Evolutionary conservation across 371 early-diverging fungal genomes (phyloP).

Genomic region (Rhizopus sp.): DNA sequence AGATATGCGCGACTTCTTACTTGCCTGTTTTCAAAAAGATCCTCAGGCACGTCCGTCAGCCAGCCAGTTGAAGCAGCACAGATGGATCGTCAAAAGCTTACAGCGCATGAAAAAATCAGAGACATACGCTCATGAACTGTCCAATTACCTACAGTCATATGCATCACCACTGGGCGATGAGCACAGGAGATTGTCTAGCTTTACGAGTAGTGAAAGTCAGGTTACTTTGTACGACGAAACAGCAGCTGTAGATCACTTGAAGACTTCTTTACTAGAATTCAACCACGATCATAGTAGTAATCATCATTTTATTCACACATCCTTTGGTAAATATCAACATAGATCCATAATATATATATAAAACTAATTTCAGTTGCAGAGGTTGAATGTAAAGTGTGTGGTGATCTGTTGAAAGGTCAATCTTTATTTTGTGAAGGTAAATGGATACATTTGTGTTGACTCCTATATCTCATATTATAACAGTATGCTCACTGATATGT

Average conservation of each 20-base stretch:
- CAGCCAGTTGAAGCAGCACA: constrained; percentile 58
- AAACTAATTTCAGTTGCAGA: neutral
- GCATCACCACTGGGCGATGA: neutral
- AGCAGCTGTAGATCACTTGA: neutral
- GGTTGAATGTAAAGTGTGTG: constrained; percentile 16
- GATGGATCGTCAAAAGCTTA: constrained; percentile 55
- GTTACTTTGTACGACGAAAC: constrained; percentile 15
- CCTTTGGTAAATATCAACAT: constrained; percentile 7
- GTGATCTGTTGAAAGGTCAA: constrained; percentile 6
- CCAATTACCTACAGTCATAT: constrained; percentile 3
- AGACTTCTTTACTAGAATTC: neutral
- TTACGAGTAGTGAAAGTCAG: constrained; percentile 14
- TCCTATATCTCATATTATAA: neutral
- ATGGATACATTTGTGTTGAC: constrained; percentile 10
- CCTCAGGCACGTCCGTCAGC: constrained; percentile 69
- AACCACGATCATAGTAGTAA: constrained; percentile 3
- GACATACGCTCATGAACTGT: constrained; percentile 6
- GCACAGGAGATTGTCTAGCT: neutral
- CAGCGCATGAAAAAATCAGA: constrained; percentile 5
- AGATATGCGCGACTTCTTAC: constrained; percentile 69
- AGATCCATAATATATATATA: neutral
- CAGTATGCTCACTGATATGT: constrained; percentile 39
- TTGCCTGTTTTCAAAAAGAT: constrained; percentile 77
- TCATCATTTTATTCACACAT: constrained; percentile 8
- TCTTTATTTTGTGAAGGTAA: constrained; percentile 12